Evolutionary conservation across 2,329 filamentous ascomycete species (phyloP).

Genomic region (Orbilia quercus): DNA sequence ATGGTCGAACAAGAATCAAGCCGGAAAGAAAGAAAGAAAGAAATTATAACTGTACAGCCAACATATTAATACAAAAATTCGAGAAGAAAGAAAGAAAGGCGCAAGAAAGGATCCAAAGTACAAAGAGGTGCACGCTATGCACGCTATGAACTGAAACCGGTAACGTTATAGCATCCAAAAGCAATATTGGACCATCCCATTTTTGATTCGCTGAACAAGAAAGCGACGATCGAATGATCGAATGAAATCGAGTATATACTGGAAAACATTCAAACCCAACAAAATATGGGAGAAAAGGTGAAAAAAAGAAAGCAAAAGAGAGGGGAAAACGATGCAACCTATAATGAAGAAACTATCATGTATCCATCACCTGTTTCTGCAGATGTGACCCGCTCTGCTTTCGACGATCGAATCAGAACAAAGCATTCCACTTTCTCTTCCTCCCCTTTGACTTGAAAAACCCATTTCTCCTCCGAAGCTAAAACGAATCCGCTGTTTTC

Average conservation of each 20-base stretch:
- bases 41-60: background rate
- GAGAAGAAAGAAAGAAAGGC: background rate
- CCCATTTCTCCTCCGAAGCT: slow-evolving; percentile 48
- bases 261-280: slow-evolving; percentile 2
- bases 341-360: slow-evolving; percentile 55
- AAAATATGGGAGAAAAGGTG: background rate
- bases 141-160: slow-evolving; percentile 11
- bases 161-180: background rate
- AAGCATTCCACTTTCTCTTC: slow-evolving; percentile 54
- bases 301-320: background rate
- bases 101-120: slow-evolving; percentile 2
- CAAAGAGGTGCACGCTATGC: background rate
- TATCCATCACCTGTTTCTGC: slow-evolving; percentile 51
- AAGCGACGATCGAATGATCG: slow-evolving; percentile 14
- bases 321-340: slow-evolving; percentile 17
- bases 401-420: slow-evolving; percentile 51
- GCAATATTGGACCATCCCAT: slow-evolving; percentile 33
- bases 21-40: background rate
- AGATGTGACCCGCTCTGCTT: slow-evolving; percentile 42
- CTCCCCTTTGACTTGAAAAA: slow-evolving; percentile 53
- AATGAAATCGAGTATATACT: no score
- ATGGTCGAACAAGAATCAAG: background rate
- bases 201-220: slow-evolving; percentile 29
- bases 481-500: slow-evolving; percentile 53
- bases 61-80: background rate